Evolutionary conservation across 1,284 basidiomycete species (phyloP), one percentile per base, ranked within the genome.

Genomic region (Heterobasidion parviporum): DNA sequence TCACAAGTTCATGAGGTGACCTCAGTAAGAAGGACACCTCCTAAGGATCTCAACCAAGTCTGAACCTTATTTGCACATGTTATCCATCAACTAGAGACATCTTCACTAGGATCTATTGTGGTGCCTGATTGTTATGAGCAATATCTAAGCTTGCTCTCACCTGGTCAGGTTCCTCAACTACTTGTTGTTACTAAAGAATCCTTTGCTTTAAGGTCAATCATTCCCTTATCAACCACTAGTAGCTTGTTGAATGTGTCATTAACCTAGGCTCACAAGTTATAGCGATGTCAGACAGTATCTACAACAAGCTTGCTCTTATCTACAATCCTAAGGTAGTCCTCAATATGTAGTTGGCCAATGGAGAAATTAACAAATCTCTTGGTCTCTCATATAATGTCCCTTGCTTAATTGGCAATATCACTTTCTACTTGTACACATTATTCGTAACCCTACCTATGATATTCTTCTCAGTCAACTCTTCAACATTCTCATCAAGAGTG

Each of bases 391-490:
- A 32, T 8, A 54, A 54, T 43, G 43, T 54, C 8, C 20, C 53
- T 5, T 49, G 47, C 45, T 2, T 3, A 8, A 14, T 54, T 20
- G 32, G 43, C 16, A 45, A 63, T 43, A 41, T 55, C 20, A 52
- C 10, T 16, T 52, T 62, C 52, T 62, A 60, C 56, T 66, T 59
- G 66, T 52, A 18, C 63, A 58, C 54, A 64, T 62, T 59, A 68
- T 74, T 5, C 54, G 58, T 1, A 54, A 57, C 26, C 62, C 68
- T 0, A 64, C 72, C 0, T 73, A 74, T 58, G 60, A 65, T 18
- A 62, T 72, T 3, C 58, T 73, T 6, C 47, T 49, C 6, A 18
- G 47, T 6, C 10, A 10, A 2, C 47, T 18, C 6, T 49, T 49
- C 10, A 18, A 49, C 10, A 18, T 49, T 14, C n/a, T 49, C 3